Evolutionary conservation across 352 stramenopile genomes (phyloP).

Genomic region (Phytophthora sojae): DNA sequence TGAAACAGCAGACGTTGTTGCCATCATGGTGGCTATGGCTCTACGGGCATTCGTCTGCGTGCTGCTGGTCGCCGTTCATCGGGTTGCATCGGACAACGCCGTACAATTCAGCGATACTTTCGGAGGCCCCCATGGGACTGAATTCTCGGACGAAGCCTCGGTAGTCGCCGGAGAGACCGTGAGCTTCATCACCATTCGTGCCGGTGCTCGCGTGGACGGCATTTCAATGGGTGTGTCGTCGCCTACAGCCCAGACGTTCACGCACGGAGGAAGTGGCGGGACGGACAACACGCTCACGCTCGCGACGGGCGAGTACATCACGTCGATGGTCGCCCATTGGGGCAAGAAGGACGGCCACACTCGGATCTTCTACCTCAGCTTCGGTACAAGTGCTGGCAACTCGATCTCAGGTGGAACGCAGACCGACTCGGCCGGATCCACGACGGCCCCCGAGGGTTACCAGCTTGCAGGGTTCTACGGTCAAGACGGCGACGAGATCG

Average conservation of each 20-base stretch:
- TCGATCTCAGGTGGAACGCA: conserved; percentile 9
- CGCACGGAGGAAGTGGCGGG: conserved; percentile 7
- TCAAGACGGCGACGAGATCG: conserved; percentile 7
- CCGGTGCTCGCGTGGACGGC: conserved; percentile 8
- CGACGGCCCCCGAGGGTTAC: conserved; percentile 7
- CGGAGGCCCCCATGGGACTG: conserved; percentile 13
- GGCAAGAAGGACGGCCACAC: conserved; percentile 13
- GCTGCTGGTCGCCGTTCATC: not conserved
- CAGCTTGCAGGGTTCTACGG: conserved; percentile 8
- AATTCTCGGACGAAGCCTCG: conserved; percentile 16
- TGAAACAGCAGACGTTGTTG: not conserved
- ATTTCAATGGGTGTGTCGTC: conserved; percentile 8
- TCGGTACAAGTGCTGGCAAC: conserved; percentile 7
- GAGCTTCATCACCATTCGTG: conserved; percentile 12
- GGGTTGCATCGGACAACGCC: not conserved
- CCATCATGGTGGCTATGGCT: not conserved
- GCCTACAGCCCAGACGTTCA: conserved; percentile 9
- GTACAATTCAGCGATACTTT: conserved; percentile 13
- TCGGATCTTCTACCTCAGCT: conserved; percentile 10
- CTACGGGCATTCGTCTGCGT: not conserved
- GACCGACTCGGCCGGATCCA: conserved; percentile 2
- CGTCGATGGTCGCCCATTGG: conserved; percentile 12
- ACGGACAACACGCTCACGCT: conserved; percentile 12
- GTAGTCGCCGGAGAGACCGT: conserved; percentile 7
- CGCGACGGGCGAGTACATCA: conserved; percentile 5